Conservation (phyloP, 202 grass and related monocot species). For the Zoysia matrella region DNA sequence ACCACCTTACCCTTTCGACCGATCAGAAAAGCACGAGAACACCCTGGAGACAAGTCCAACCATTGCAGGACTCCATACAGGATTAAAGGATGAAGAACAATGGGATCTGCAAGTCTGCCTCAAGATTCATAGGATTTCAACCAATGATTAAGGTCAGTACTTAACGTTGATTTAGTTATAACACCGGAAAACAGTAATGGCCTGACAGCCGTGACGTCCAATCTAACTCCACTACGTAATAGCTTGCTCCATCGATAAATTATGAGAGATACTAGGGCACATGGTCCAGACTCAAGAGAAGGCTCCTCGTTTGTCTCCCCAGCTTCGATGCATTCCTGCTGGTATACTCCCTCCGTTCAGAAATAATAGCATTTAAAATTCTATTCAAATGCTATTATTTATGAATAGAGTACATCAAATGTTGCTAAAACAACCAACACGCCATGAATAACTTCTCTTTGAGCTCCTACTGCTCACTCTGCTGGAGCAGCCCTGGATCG, state of each 20-base stretch:
- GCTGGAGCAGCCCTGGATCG: neutral
- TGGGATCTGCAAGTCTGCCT: too few relatives aligned
- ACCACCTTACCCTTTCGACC: too few relatives aligned
- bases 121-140: too few relatives aligned
- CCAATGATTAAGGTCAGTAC: neutral
- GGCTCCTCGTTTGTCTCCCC: neutral
- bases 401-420: too few relatives aligned
- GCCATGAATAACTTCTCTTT: neutral
- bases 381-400: too few relatives aligned
- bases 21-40: too few relatives aligned
- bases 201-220: constrained; percentile 32
- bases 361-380: too few relatives aligned
- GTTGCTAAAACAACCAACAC: neutral
- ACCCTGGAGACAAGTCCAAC: too few relatives aligned
- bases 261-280: neutral
- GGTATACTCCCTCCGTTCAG: too few relatives aligned
- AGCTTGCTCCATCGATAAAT: neutral
- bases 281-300: constrained; percentile 22
- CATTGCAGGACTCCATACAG: too few relatives aligned
- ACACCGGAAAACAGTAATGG: constrained; percentile 33
- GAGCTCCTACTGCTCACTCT: neutral
- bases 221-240: neutral
- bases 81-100: too few relatives aligned
- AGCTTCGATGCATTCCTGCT: constrained; percentile 41
- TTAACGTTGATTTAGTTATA: neutral